Conservation (phyloP, 2,329 filamentous ascomycete species). For the Aspergillus ochraceoroseus region DNA sequence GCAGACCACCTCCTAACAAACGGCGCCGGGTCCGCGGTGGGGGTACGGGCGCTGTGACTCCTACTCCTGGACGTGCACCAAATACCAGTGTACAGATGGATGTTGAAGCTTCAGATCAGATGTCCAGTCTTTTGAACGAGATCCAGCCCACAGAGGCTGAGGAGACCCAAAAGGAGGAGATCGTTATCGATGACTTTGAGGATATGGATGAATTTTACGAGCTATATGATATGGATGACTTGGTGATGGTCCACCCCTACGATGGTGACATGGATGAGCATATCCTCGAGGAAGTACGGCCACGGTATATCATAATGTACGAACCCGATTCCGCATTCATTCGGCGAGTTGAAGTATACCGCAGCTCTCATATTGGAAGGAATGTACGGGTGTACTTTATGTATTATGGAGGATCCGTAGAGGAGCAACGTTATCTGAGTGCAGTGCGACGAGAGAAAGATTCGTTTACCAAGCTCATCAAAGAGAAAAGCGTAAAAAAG, state of each 20-base stretch:
- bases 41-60: slow-evolving; percentile 55
- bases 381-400: slow-evolving; percentile 93
- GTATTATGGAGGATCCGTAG: slow-evolving; percentile 90
- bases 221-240: slow-evolving; percentile 83
- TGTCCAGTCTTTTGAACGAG: slow-evolving; percentile 75
- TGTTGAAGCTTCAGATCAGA: slow-evolving; percentile 70
- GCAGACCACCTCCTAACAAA: slow-evolving; percentile 74
- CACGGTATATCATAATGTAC: slow-evolving; percentile 97
- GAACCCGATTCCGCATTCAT: slow-evolving; percentile 95
- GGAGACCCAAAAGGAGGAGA: slow-evolving; percentile 61
- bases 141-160: slow-evolving; percentile 76
- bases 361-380: slow-evolving; percentile 84
- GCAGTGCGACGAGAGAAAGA: slow-evolving; percentile 93
- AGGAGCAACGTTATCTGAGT: slow-evolving; percentile 89
- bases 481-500: slow-evolving; percentile 66
- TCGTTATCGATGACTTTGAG: slow-evolving; percentile 73
- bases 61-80: slow-evolving; percentile 58
- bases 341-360: slow-evolving; percentile 87
- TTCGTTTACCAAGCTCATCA: slow-evolving; percentile 89
- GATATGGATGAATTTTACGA: slow-evolving; percentile 91
- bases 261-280: slow-evolving; percentile 95
- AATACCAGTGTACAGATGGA: slow-evolving; percentile 73
- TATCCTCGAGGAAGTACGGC: slow-evolving; percentile 88
- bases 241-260: slow-evolving; percentile 87
- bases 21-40: slow-evolving; percentile 78